These are phyloP conservation scores for Cardamine resedifolia DNA, from an alignment of 345 rosid genomes.

Conservation along the genomic window DNA sequence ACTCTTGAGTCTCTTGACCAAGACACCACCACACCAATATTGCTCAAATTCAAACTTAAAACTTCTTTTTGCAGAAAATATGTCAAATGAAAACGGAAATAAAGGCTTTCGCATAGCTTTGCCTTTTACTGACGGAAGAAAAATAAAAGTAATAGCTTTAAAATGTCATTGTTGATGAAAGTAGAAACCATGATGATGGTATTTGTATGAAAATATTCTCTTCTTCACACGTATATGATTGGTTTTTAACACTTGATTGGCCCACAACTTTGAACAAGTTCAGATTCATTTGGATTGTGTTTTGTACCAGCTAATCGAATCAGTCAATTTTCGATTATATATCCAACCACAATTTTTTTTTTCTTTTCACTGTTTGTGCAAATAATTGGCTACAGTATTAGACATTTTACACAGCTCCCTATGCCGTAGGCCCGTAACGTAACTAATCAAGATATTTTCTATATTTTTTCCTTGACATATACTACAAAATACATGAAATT, in stretches of 20 bases:
- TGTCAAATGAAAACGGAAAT: neutral
- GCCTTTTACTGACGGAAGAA: neutral
- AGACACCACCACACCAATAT: neutral
- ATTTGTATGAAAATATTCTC: conserved; percentile 18
- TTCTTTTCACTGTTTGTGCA: neutral
- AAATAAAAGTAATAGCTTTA: conserved; percentile 11
- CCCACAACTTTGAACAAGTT: conserved; percentile 34
- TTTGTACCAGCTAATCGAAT: conserved; percentile 30
- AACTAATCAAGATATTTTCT: conserved; percentile 12
- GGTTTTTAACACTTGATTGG: conserved; percentile 29
- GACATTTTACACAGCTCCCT: conserved; percentile 16
- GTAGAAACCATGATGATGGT: conserved; percentile 39
- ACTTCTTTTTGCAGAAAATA: neutral
- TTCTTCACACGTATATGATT: conserved; percentile 33
- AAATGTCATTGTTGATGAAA: conserved; percentile 33
- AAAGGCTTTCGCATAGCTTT: conserved; percentile 11
- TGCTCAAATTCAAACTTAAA: neutral
- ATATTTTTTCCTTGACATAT: neutral
- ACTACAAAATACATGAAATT: neutral
- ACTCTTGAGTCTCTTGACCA: conserved; percentile 12
- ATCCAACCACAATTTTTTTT: conserved; percentile 15
- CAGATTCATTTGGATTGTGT: conserved; percentile 35
- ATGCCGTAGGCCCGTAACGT: conserved; percentile 10
- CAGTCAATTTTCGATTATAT: conserved; percentile 24
- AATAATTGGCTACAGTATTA: conserved; percentile 29